Evolutionary conservation across 2,329 filamentous ascomycete species (phyloP), one percentile per base, ranked within the genome.

Genomic region (Alternaria metachromatica): DNA sequence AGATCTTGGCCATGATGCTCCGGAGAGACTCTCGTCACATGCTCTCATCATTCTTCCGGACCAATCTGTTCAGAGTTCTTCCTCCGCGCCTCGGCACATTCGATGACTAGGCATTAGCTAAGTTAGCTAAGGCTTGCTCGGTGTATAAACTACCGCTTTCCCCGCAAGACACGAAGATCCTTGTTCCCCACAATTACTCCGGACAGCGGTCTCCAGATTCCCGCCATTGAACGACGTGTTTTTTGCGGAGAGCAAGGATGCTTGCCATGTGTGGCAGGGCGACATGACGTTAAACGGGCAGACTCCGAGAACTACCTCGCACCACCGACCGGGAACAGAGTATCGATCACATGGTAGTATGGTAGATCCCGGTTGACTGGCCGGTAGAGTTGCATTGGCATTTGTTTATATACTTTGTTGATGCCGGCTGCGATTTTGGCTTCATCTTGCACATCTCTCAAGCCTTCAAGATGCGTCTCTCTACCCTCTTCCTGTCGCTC

Each of bases 401-500:
- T 49, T 44, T 45, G 51, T 58, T 62, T 62, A 64, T 64, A 64
- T 62, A 54, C n/a, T 13, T 13, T 21, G 28, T 49, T 20, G n/a
- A 15, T 26, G 18, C 54, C 25, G 28, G 6, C 15, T 15, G n/a
- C 18, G 15, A 48, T 46, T 55, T 21, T 44, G 9, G 15, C 48
- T 20, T 44, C 58, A 55, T 60, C 56, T 63, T 63, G 56, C 51
- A 55, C 56, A 56, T 44, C 25, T 23, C 60, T 48, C 53, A 59
- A 62, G 43, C 49, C 49, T 21, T 66, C 72, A 76, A 69, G 64
- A 79, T 79, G 77, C 76, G 70, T 66, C 60, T 78, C 63, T 68
- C 68, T 30, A 70, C 62, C 44, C 64, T 75, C 49, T 60, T 78
- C 55, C 48, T 77, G 56, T 66, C 72, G n/a, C 58, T 75, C 10